phyloP scores from a whole-genome alignment of 2,329 filamentous ascomycete species.

The Ascochyta lentis region DNA sequence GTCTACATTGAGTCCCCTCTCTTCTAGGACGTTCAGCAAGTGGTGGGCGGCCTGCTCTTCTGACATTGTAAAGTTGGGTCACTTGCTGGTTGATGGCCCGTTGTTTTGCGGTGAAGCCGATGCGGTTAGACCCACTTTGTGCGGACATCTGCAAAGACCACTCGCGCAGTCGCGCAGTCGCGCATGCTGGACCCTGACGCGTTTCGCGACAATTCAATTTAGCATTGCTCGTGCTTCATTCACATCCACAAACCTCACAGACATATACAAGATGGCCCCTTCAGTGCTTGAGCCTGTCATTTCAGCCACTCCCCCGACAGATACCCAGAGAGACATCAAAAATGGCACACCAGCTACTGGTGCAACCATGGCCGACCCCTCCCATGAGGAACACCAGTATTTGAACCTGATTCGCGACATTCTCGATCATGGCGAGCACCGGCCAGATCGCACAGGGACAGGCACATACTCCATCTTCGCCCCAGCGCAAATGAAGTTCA shows the following conservation, averaged over 20 bases:
- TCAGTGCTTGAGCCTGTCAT: constrained; percentile 34
- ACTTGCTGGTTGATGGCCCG: constrained; percentile 22
- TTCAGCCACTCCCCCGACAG: constrained; percentile 25
- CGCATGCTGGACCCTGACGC: constrained; percentile 32
- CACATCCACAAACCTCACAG: background rate
- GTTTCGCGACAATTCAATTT: constrained; percentile 27
- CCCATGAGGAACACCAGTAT: constrained; percentile 92
- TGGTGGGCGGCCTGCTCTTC: constrained; percentile 50
- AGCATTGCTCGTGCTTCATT: background rate
- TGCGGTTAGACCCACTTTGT: constrained; percentile 29
- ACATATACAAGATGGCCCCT: constrained; percentile 35
- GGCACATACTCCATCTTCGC: constrained; percentile 91
- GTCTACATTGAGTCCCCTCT: constrained; percentile 52
- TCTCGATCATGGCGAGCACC: constrained; percentile 80
- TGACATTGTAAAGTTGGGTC: constrained; percentile 30
- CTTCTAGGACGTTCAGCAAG: constrained; percentile 53
- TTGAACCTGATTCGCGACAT: constrained; percentile 88
- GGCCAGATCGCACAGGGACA: constrained; percentile 91
- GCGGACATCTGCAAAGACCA: constrained; percentile 28
- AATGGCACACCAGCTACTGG: constrained; percentile 10
- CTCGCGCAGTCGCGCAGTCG: constrained; percentile 45
- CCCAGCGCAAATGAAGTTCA: constrained; percentile 84
- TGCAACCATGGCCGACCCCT: constrained; percentile 22
- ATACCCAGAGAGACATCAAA: constrained; percentile 21
- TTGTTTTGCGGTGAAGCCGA: constrained; percentile 35